Percentiles rank a stretch among this genome's conserved stretches.
phyloP scores from a whole-genome alignment of 2,329 filamentous ascomycete genomes.

The Aspergillus tamarii region DNA sequence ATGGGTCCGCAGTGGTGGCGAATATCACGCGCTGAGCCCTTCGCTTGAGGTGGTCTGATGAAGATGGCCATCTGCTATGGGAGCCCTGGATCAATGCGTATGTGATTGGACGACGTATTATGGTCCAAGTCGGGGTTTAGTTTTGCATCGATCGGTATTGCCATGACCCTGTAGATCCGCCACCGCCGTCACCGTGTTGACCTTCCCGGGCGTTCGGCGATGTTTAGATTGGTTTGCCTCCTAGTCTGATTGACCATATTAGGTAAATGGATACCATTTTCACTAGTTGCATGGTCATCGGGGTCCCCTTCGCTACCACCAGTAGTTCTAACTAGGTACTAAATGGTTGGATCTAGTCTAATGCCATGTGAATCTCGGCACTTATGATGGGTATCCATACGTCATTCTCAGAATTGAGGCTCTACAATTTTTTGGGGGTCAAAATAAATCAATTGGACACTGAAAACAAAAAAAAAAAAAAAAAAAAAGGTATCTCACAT shows the following conservation, averaged over 20 bases:
- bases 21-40: background rate
- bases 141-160: background rate
- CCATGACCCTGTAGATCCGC: background rate
- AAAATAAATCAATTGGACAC: too few relatives aligned
- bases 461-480: background rate
- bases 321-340: background rate
- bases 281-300: background rate
- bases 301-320: background rate
- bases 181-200: background rate
- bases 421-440: background rate
- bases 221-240: background rate
- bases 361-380: background rate
- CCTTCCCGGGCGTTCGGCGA: background rate
- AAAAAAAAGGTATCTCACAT: background rate
- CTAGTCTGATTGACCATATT: background rate
- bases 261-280: background rate
- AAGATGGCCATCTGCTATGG: background rate
- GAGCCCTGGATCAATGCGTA: background rate
- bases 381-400: background rate
- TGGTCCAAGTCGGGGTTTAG: background rate
- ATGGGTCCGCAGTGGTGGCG: background rate
- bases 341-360: background rate
- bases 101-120: background rate
- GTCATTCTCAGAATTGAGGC: background rate
- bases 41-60: background rate